phyloP scores from a whole-genome alignment of 805 yeast genomes.

The Ogataea trehaloabstinens region DNA sequence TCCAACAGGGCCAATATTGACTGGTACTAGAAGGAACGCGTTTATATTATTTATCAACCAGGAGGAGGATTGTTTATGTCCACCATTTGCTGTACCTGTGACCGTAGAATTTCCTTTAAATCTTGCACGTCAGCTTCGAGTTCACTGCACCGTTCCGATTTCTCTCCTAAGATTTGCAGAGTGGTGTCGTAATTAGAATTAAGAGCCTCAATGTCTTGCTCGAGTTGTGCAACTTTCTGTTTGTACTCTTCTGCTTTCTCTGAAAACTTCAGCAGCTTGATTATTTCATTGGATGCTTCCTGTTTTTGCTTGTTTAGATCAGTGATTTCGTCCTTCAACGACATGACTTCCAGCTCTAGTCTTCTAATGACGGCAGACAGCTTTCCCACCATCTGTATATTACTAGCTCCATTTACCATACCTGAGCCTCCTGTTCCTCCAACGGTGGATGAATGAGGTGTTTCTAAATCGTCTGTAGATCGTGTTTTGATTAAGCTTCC shows the following conservation, averaged over 20 bases:
- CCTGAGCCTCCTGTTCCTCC: conserved; percentile 18
- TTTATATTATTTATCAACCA: too few species aligned
- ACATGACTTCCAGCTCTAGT: conserved; percentile 72
- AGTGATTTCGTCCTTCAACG: conserved; percentile 61
- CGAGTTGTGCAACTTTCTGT: conserved; percentile 20
- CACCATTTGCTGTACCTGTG: conserved; percentile 86
- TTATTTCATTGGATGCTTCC: conserved; percentile 64
- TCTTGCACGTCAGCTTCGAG: conserved; percentile 85
- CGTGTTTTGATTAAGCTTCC: conserved; percentile 10
- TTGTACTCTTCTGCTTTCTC: conserved; percentile 41
- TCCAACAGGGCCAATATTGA: conserved; percentile 59
- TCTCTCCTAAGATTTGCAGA: conserved; percentile 77
- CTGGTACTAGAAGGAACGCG: too few species aligned
- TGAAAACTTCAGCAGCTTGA: conserved; percentile 53
- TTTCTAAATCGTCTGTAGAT: conserved; percentile 21
- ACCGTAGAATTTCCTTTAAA: conserved; percentile 76
- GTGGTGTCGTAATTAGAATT: conserved; percentile 41
- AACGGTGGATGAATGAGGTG: conserved; percentile 23
- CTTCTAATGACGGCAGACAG: conserved; percentile 75
- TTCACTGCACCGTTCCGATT: conserved; percentile 82
- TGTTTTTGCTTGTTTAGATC: conserved; percentile 57
- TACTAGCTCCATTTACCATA: conserved; percentile 19
- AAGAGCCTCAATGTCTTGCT: conserved; percentile 17
- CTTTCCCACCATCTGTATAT: conserved; percentile 67
- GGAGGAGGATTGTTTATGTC: conserved; percentile 42